Percentiles rank a stretch among this genome's conserved stretches.
Conservation (phyloP, 345 rosid genomes). For the Raphanus raphanistrum region DNA sequence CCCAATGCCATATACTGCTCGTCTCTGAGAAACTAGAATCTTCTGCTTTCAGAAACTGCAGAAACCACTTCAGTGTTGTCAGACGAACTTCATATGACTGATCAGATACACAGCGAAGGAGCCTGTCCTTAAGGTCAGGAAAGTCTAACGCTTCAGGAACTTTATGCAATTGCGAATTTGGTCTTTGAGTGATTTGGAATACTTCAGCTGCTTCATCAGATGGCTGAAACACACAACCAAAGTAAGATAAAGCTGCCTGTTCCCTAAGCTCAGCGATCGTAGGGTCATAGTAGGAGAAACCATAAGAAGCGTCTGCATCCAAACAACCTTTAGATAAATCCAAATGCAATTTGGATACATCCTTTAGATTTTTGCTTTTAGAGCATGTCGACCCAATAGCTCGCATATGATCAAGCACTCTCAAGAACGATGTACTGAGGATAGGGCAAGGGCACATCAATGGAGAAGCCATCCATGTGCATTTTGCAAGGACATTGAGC, state of each 20-base stretch:
- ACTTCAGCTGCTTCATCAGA: constrained; percentile 53
- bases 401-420: constrained; percentile 78
- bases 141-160: constrained; percentile 42
- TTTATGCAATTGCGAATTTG: constrained; percentile 28
- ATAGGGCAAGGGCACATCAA: constrained; percentile 76
- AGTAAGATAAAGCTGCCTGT: constrained; percentile 78
- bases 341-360: constrained; percentile 56
- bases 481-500: constrained; percentile 49
- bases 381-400: constrained; percentile 56
- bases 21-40: constrained; percentile 49
- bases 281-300: constrained; percentile 73
- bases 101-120: constrained; percentile 63
- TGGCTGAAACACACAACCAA: constrained; percentile 66
- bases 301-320: constrained; percentile 57
- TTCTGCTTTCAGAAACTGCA: constrained; percentile 57
- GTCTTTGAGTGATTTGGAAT: constrained; percentile 44
- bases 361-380: constrained; percentile 40
- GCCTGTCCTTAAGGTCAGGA: constrained; percentile 53
- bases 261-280: constrained; percentile 76
- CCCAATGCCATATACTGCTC: constrained; percentile 60
- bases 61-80: constrained; percentile 83
- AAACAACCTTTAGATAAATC: constrained; percentile 66
- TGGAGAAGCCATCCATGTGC: constrained; percentile 80
- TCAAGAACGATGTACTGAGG: constrained; percentile 70
- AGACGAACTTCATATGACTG: constrained; percentile 88